Base-by-base conservation (phyloP, 1,284 basidiomycete species). In the Athelia sp. region DNA sequence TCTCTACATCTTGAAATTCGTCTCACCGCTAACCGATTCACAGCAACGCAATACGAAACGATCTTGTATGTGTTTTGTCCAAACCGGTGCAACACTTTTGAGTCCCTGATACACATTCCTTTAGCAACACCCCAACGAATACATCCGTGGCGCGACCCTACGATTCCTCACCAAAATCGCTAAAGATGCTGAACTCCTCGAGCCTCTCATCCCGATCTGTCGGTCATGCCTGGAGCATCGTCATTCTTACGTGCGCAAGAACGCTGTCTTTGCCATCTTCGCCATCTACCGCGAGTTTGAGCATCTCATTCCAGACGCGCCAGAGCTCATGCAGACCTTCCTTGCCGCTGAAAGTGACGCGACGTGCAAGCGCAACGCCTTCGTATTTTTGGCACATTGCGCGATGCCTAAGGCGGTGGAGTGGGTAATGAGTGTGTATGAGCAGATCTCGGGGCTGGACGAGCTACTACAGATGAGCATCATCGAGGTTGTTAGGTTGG, bases 51-150 rank as follows among this genome's bases (percentile, higher is more conserved):
- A 93, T 98, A 66, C 90, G 95, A 55, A 98, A 98, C 69, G 96
- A 99, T 74, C 80, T 98, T 50, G 88, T 91, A 55, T 60, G 36
- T 40, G 15, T 40, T 40, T 9, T n/a, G 87, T 69, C 47, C 11
- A 15, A 26, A n/a, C 31, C 42, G 31, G 26, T 24, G 46, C 50
- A 11, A 44, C 43, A 13, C n/a, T 24, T 19, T 32, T 43, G 11
- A 10, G n/a, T 13, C 22, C 34, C 21, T 46, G 19, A 17, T 9
- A 40, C n/a, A 4, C 9, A 17, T 40, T 31, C 31, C 35, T 48
- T 18, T 52, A 93, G 90, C 96, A 99, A 90, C 97, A 99, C 65
- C 95, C 97, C 4, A 99, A 99, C 66, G 97, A 99, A 75, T 99
- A 98, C 72, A 98, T 99, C 59, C 91, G 97, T 35, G 97, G 97